Evolutionary conservation across 208 protist genomes (phyloP).

Genomic region (Borovskyia barvae): DNA sequence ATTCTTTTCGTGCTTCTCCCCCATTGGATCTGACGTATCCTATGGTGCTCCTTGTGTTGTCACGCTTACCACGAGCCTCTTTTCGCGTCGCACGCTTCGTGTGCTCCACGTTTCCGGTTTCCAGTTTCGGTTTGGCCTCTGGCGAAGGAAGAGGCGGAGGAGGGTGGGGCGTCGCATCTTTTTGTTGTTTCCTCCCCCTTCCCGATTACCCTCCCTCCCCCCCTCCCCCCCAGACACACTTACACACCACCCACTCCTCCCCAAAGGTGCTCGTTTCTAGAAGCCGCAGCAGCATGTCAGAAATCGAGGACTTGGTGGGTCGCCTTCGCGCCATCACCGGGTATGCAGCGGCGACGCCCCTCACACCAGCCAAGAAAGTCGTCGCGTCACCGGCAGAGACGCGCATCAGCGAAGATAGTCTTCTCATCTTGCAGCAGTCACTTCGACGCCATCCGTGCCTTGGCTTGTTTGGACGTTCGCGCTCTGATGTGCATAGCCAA

Average conservation of each 20-base stretch:
- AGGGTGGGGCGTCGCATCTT: no score
- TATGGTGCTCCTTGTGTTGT: background rate
- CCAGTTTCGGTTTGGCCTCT: no score
- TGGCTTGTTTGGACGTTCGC: constrained; percentile 7
- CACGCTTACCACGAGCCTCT: no score
- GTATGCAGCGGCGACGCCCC: constrained; percentile 20
- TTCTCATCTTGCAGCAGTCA: constrained; percentile 63
- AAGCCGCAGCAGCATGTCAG: constrained; percentile 3
- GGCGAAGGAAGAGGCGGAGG: no score
- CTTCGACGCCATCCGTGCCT: constrained; percentile 66
- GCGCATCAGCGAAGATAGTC: constrained; percentile 37
- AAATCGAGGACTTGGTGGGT: constrained; percentile 65
- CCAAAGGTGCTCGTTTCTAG: background rate
- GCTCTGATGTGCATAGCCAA: constrained; percentile 30
- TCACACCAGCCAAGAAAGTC: constrained; percentile 4
- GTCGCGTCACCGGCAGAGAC: constrained; percentile 16
- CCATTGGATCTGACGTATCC: background rate
- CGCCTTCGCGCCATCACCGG: constrained; percentile 69
- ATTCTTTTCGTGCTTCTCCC: constrained; percentile 1
- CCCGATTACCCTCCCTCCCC: no score
- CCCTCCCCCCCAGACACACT: no score
- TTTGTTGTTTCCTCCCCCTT: no score
- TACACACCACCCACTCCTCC: no score
- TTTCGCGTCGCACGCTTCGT: no score
- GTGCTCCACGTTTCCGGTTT: no score